phyloP scores from a whole-genome alignment of 2,329 filamentous ascomycete species.

The Talaromyces marneffei region DNA sequence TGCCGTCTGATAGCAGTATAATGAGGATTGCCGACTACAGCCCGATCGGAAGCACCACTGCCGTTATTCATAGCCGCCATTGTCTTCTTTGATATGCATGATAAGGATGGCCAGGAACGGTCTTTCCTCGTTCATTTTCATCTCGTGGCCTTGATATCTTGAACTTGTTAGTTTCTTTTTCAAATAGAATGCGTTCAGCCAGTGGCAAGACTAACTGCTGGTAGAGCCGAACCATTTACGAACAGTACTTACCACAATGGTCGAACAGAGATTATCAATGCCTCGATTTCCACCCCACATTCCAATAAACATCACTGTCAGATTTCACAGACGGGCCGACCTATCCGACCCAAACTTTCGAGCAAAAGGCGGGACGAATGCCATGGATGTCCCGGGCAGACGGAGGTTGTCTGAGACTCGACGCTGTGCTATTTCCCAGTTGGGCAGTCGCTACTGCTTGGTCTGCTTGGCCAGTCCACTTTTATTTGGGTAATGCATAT shows the following conservation, averaged over 20 bases:
- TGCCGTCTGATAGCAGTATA: background rate
- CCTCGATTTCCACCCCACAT: slow-evolving; percentile 6
- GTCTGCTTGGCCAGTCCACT: background rate
- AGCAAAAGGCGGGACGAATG: background rate
- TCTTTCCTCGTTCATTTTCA: background rate
- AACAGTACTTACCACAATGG: background rate
- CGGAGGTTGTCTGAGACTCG: background rate
- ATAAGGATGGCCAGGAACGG: background rate
- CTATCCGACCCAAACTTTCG: slow-evolving; percentile 5
- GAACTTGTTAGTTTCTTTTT: background rate
- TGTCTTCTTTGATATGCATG: background rate
- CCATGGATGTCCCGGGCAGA: background rate
- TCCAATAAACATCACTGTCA: background rate
- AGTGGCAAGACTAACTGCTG: background rate
- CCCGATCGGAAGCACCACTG: background rate
- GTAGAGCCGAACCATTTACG: background rate
- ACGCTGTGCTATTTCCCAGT: background rate
- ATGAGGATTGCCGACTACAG: background rate
- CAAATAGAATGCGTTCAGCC: background rate
- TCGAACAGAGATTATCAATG: background rate
- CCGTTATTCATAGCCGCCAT: background rate
- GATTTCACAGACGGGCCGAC: slow-evolving; percentile 5
- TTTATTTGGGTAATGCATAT: background rate
- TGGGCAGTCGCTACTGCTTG: background rate
- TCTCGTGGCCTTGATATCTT: background rate